phyloP scores from a whole-genome alignment of 768 basidiomycete genomes.

The Suillus subluteus region DNA sequence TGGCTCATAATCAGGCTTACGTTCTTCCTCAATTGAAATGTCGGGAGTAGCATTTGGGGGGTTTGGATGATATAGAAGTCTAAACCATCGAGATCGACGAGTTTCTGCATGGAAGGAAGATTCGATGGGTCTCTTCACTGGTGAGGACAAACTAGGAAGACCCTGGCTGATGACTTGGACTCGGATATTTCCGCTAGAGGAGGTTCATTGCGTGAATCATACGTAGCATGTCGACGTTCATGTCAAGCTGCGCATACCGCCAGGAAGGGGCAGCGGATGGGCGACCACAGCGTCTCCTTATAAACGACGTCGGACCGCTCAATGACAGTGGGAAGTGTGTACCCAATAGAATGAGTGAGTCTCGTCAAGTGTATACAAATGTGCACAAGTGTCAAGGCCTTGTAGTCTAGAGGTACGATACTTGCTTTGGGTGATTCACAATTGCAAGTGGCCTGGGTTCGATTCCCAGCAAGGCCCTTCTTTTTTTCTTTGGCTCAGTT shows the following conservation, averaged over 20 bases:
- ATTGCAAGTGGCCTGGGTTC: constrained; percentile 30
- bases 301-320: no score
- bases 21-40: background rate
- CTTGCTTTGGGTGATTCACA: constrained; percentile 36
- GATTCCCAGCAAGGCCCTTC: constrained; percentile 27
- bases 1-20: background rate
- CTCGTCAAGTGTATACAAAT: background rate
- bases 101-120: background rate
- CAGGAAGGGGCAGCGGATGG: no score
- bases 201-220: no score
- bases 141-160: no score
- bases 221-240: no score
- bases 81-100: background rate
- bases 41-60: background rate
- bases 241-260: no score
- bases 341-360: no score
- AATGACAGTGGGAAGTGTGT: no score
- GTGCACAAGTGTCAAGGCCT: constrained; percentile 19
- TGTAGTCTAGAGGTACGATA: constrained; percentile 43
- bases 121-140: no score
- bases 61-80: background rate
- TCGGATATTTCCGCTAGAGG: no score
- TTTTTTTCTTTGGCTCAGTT: constrained; percentile 8
- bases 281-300: no score
- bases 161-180: no score